Percentiles rank a stretch among this genome's conserved stretches.
Evolutionary conservation across 176 grass and related monocot species (phyloP).

Genomic region (Bonia amplexicaulis): DNA sequence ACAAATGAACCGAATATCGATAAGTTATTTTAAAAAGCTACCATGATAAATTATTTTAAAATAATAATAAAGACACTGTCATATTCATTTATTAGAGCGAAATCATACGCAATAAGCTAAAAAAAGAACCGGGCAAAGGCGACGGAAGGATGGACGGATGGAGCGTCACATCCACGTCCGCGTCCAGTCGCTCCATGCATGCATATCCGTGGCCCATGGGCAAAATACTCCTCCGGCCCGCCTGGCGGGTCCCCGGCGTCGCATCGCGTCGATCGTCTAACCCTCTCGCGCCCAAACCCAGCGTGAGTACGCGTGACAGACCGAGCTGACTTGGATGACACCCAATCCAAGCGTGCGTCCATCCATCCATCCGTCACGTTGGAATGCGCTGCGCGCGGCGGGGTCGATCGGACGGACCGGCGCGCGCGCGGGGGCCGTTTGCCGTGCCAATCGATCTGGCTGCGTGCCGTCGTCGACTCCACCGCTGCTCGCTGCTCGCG

Average conservation of each 20-base stretch:
- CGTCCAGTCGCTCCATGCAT: background rate
- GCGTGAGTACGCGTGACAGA: too few relatives aligned
- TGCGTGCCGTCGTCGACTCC: background rate
- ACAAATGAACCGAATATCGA: too few relatives aligned
- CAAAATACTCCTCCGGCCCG: background rate
- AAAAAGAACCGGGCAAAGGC: background rate
- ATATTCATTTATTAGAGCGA: too few relatives aligned
- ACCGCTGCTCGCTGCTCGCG: background rate
- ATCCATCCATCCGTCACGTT: too few relatives aligned
- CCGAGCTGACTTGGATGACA: too few relatives aligned
- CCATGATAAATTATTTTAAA: too few relatives aligned
- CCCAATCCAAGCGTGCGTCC: background rate
- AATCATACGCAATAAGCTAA: too few relatives aligned
- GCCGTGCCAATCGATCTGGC: background rate
- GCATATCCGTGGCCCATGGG: background rate
- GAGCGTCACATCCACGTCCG: constrained; percentile 6
- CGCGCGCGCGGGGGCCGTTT: background rate
- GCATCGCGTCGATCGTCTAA: background rate
- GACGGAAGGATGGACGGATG: background rate
- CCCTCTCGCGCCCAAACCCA: background rate
- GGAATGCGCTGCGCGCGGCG: too few relatives aligned
- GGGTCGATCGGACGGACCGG: background rate
- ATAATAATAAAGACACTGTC: too few relatives aligned
- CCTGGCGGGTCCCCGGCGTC: background rate
- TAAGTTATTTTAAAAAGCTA: too few relatives aligned